Conservation (phyloP, 495 filamentous ascomycete genomes). For the Talaromyces ruber region DNA sequence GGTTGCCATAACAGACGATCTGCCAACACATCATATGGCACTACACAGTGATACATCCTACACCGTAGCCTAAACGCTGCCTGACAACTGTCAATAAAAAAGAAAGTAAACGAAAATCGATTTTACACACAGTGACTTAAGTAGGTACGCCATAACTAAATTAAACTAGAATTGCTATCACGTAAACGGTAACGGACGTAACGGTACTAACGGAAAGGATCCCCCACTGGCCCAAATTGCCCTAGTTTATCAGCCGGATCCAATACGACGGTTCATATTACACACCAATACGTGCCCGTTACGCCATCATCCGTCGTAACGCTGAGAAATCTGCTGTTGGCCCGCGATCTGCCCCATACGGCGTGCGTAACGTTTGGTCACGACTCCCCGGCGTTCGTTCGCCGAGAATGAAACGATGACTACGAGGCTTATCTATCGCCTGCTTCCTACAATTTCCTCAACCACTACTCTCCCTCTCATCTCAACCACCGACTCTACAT, state of each 20-base stretch:
- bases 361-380: neutral
- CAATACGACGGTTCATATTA: slow-evolving; percentile 1
- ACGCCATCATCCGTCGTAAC: neutral
- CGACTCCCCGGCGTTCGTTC: neutral
- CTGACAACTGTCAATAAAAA: neutral
- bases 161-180: too few species aligned
- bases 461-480: neutral
- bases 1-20: neutral
- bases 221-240: neutral
- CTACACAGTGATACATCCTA: neutral
- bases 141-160: too few species aligned
- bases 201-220: neutral
- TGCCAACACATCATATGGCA: neutral
- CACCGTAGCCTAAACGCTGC: neutral
- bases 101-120: neutral
- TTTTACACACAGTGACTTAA: too few species aligned
- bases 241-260: neutral
- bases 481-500: neutral
- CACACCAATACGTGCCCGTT: neutral
- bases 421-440: slow-evolving; percentile 2
- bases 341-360: neutral
- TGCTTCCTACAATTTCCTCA: neutral
- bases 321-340: neutral
- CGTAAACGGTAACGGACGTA: too few species aligned
- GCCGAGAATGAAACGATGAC: neutral